Base-by-base conservation (phyloP, 345 rosid species). In the Geranium rotundifolium region DNA sequence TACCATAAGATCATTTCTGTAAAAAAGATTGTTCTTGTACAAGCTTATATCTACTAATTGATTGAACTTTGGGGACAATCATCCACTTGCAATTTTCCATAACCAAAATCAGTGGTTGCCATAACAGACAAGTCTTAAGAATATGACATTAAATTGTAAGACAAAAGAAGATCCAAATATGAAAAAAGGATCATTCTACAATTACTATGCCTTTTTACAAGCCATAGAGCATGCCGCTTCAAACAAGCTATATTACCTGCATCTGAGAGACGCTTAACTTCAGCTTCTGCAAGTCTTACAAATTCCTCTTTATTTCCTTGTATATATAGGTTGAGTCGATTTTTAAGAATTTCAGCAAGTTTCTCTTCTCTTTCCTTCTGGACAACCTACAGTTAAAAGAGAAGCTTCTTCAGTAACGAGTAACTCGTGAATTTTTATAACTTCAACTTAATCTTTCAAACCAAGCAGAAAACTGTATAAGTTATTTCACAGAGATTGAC, bases 321-420 rank as follows among this genome's bases (percentile, higher is more conserved):
- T 59, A 86, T 81, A 65, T 93, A 90, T 68, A 80, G 90, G 72
- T 81, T 76, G 19, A 93, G 89, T 68, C 91, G 81, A 69, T 82
- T 80, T 83, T 76, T 86, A 59, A 93, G 76, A 72, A 77, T 80
- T 61, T 77, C 79, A 8, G 78, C 95, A 72, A 93, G 99, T 67
- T 85, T 93, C 41, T 93, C 95, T 75, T 93, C 99, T 77, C 99
- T 87, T 70, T 93, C 99, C 80, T 79, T 93, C 80, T 93, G 97
- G 74, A 93, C 86, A 79, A 77, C 70, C 99, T 93, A 10, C 14
- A 46, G 16, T 46, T 46, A 10, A 5, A 69, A 69, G 23, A 18
- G 6, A 58, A 15, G 2, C 16, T 46, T 46, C 3, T 46, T 9
- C 52, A 46, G 52, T 1, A 46, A 14, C 3, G 3, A 37, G 46